A percentile compares a stretch with the other conserved stretches of the same genome.
Conservation (phyloP, 176 grass and related monocot species). For the Musa beccarii region DNA sequence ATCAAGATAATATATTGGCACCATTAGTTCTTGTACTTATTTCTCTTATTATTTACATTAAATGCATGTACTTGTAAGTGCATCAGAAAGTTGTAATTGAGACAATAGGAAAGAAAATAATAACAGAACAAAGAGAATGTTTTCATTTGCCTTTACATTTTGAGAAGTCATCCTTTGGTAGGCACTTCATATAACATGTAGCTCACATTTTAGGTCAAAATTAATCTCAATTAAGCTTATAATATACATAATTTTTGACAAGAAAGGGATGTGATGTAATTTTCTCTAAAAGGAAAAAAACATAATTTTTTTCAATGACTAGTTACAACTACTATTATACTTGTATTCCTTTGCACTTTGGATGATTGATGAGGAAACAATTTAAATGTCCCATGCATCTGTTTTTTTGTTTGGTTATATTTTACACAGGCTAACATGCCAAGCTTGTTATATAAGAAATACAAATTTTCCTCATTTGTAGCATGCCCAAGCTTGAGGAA, state of each 20-base stretch:
- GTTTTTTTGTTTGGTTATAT: not conserved
- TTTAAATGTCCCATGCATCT: not conserved
- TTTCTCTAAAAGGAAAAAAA: not conserved
- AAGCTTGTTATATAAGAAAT: constrained; percentile 16
- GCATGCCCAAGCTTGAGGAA: constrained; percentile 74
- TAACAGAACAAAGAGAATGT: too few species aligned
- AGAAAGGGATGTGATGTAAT: not conserved
- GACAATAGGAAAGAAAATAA: too few species aligned
- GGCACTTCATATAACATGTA: not conserved
- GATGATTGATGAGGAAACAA: not conserved
- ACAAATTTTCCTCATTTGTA: constrained; percentile 21
- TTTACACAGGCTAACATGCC: not conserved
- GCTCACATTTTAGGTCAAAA: not conserved
- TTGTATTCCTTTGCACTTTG: not conserved
- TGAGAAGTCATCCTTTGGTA: too few species aligned
- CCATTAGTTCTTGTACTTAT: too few species aligned
- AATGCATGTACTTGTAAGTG: too few species aligned
- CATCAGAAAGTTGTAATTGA: too few species aligned
- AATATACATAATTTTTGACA: not conserved
- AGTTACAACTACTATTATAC: not conserved
- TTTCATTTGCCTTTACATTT: too few species aligned
- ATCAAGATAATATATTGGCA: too few species aligned
- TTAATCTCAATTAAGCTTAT: not conserved
- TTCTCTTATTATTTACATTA: too few species aligned
- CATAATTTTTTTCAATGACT: not conserved